Conservation (phyloP, 139 green algal species). For the Edaphochlamys debaryana region DNA sequence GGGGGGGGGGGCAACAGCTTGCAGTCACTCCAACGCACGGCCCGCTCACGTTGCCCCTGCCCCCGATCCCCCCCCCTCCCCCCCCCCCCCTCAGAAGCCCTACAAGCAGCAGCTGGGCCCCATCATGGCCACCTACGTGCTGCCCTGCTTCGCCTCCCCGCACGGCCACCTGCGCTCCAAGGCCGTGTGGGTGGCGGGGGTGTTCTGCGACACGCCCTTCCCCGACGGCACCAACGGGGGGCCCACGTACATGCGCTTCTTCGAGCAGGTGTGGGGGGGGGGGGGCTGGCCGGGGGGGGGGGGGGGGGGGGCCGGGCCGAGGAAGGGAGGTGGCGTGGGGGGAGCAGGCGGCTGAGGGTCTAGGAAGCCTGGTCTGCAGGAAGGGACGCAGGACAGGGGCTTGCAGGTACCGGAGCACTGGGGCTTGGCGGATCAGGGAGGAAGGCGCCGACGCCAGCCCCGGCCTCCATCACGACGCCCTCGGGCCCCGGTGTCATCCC, state of each 20-base stretch:
- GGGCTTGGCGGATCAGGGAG: too few relatives aligned
- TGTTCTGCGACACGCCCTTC: constrained; percentile 88
- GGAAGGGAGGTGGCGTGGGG: too few relatives aligned
- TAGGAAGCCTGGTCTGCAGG: too few relatives aligned
- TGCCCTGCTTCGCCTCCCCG: constrained; percentile 76
- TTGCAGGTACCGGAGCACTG: too few relatives aligned
- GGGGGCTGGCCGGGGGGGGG: background rate
- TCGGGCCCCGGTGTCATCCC: too few relatives aligned
- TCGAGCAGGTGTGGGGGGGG: constrained; percentile 62
- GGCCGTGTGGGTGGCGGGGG: constrained; percentile 88
- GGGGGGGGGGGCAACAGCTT: too few relatives aligned
- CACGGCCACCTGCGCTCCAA: constrained; percentile 91
- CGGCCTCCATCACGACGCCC: too few relatives aligned
- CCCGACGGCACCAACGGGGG: constrained; percentile 66
- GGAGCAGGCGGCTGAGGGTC: too few relatives aligned
- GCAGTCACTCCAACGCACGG: too few relatives aligned
- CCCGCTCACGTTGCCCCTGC: background rate
- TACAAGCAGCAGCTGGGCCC: constrained; percentile 89
- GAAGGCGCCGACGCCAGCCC: too few relatives aligned
- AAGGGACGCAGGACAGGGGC: too few relatives aligned
- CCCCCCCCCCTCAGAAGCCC: constrained; percentile 54
- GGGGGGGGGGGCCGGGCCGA: too few relatives aligned
- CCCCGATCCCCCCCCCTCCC: constrained; percentile 1
- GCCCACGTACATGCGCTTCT: constrained; percentile 74
- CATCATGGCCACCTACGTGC: constrained; percentile 85